Conservation (phyloP, 108 stramenopile species). For the Skeletonema costatum region DNA sequence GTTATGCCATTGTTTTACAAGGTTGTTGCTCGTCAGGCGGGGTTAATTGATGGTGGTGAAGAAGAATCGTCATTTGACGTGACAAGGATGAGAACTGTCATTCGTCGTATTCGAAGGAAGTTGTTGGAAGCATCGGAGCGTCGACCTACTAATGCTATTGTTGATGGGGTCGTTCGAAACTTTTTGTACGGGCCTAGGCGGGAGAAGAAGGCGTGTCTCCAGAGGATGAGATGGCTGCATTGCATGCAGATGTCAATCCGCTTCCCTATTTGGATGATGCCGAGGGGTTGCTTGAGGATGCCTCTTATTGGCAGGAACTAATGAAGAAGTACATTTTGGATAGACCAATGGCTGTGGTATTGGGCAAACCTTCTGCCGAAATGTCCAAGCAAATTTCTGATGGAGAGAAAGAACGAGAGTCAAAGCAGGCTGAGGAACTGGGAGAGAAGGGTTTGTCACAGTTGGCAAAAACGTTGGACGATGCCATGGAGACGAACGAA, state of each 20-base stretch:
- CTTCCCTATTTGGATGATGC: slow-evolving; percentile 45
- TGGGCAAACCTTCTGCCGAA: slow-evolving; percentile 44
- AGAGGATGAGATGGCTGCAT: slow-evolving; percentile 32
- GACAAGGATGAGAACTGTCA: slow-evolving; percentile 36
- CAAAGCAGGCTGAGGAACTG: slow-evolving; percentile 32
- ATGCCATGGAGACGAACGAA: slow-evolving; percentile 42
- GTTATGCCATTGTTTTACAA: slow-evolving; percentile 30
- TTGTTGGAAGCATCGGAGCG: slow-evolving; percentile 35
- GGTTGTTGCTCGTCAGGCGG: slow-evolving; percentile 29
- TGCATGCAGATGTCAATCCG: slow-evolving; percentile 37
- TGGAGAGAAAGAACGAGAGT: slow-evolving; percentile 39
- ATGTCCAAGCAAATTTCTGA: slow-evolving; percentile 30
- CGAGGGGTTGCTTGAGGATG: slow-evolving; percentile 22
- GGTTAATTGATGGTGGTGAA: slow-evolving; percentile 6
- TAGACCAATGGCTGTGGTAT: slow-evolving; percentile 49
- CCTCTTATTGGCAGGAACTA: slow-evolving; percentile 38
- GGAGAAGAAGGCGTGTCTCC: slow-evolving; percentile 20
- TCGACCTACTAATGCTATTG: slow-evolving; percentile 30
- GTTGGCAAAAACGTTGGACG: slow-evolving; percentile 25
- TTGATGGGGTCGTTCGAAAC: slow-evolving; percentile 45
- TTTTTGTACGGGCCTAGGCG: slow-evolving; percentile 48
- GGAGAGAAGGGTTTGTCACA: slow-evolving; percentile 28
- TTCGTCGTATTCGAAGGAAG: slow-evolving; percentile 38
- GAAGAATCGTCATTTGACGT: slow-evolving; percentile 17
- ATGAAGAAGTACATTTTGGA: slow-evolving; percentile 39